These are phyloP conservation scores for Alnus rubra DNA, from an alignment of 306 rosid genomes.

Conservation along the genomic window DNA sequence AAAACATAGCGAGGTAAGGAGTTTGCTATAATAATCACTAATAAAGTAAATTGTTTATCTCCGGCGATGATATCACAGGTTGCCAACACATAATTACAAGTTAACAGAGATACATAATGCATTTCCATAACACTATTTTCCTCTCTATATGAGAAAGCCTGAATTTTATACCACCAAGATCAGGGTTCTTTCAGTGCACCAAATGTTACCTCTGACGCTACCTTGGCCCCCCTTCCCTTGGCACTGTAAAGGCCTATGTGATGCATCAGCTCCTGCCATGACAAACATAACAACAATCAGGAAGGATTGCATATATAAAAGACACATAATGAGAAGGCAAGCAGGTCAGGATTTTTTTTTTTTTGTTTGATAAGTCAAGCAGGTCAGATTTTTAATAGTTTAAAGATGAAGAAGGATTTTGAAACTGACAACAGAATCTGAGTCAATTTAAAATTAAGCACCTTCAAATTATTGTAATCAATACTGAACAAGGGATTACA, in stretches of 20 bases:
- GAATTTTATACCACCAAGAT: neutral
- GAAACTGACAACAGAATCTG: neutral
- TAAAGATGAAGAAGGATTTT: neutral
- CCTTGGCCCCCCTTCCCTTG: constrained; percentile 83
- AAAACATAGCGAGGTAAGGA: neutral
- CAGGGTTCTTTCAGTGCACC: constrained; percentile 20
- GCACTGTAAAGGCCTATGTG: constrained; percentile 86
- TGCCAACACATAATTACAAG: neutral
- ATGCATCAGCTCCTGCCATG: constrained; percentile 73
- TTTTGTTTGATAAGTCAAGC: too few species aligned
- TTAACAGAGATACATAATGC: neutral
- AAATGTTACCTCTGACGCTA: constrained; percentile 72
- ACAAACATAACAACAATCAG: neutral
- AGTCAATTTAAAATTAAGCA: neutral
- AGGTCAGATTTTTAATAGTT: neutral
- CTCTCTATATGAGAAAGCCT: neutral
- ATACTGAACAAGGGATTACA: neutral
- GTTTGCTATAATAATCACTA: neutral
- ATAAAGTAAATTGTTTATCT: too few species aligned
- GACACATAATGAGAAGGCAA: neutral
- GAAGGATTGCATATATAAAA: neutral
- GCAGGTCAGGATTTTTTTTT: too few species aligned
- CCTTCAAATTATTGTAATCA: neutral
- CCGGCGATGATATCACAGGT: constrained; percentile 4
- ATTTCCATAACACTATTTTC: neutral